Evolutionary conservation across 352 stramenopile genomes (phyloP), one percentile per base, ranked within the genome.

Genomic region (Globisporangium camurandrum): DNA sequence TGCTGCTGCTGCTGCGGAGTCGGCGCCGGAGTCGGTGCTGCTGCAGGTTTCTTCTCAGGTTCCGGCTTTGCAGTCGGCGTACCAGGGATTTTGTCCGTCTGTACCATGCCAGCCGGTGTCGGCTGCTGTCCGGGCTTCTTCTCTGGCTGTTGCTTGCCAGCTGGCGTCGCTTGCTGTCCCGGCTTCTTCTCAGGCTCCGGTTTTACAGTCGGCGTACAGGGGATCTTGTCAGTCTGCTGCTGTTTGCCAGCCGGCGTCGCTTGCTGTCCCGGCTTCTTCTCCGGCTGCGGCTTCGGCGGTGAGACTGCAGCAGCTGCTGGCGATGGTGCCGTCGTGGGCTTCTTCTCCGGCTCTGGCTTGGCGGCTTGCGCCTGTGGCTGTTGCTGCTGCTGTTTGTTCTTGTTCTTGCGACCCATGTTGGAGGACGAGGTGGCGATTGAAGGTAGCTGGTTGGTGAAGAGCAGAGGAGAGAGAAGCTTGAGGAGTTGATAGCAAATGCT

Each of bases 341-440:
- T 51, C 31, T 51, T 51, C 46, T 51, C 46, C 27, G 46, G 46
- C 2, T 23, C 46, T 4, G 46, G 28, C 28, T 51, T 51, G 33
- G 45, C n/a, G n/a, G 24, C 20, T 4, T 51, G 10, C 34, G 41
- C 20, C 34, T 40, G 45, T 16, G 41, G 46, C 46, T 39, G 9
- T 2, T 39, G 33, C 33, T 39, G 33, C 33, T 11, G 33, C 33
- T 39, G 33, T n/a, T 51, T 51, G n/a, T 24, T n/a, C 30, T 42
- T 51, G 30, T 51, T 40, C 46, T 51, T 51, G 31, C 46, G 46
- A 19, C 30, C 46, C 46, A 51, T 51, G 20, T 19, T 51, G 23
- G n/a, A n/a, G n/a, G n/a, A n/a, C n/a, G n/a, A n/a, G n/a, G n/a
- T n/a, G n/a, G n/a, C n/a, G n/a, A n/a, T n/a, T n/a, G n/a, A n/a